These are phyloP conservation scores for Crataegus laevigata DNA, from an alignment of 306 rosid species.

Conservation along the genomic window DNA sequence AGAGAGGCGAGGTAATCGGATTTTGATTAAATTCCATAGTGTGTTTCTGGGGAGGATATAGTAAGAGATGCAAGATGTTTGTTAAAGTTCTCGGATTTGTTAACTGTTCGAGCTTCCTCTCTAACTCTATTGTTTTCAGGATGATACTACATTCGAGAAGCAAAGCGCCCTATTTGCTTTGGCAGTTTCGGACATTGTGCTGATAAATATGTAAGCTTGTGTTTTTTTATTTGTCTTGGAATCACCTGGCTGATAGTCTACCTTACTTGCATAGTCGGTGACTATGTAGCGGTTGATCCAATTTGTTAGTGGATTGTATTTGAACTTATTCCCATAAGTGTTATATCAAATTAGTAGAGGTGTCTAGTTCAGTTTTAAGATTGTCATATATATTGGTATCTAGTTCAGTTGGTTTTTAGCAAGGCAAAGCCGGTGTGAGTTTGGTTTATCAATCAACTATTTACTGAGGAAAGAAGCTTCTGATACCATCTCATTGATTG, in stretches of 20 bases:
- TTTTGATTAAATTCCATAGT: not conserved
- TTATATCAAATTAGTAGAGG: not conserved
- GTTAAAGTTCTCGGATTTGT: not conserved
- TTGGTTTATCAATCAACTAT: not conserved
- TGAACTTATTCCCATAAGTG: not conserved
- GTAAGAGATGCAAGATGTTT: not conserved
- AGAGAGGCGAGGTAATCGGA: slow-evolving; percentile 85
- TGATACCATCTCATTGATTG: not conserved
- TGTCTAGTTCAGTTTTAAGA: not conserved
- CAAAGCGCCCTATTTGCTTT: slow-evolving; percentile 89
- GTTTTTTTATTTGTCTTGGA: not conserved
- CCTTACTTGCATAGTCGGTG: not conserved
- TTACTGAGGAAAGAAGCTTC: not conserved
- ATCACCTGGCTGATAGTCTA: not conserved
- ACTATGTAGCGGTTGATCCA: not conserved
- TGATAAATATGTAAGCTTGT: slow-evolving; percentile 79
- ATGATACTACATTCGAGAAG: slow-evolving; percentile 93
- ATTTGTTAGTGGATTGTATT: not conserved
- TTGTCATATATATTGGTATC: not conserved
- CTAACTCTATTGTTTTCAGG: slow-evolving; percentile 40
- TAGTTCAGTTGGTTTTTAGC: not conserved
- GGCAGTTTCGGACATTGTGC: slow-evolving; percentile 76
- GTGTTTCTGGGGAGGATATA: not conserved
- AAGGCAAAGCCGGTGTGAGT: not conserved
- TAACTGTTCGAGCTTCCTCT: not conserved